Evolutionary conservation across 2,329 filamentous ascomycete species (phyloP), one percentile per base, ranked within the genome.

Genomic region (Trichoderma polysporum): DNA sequence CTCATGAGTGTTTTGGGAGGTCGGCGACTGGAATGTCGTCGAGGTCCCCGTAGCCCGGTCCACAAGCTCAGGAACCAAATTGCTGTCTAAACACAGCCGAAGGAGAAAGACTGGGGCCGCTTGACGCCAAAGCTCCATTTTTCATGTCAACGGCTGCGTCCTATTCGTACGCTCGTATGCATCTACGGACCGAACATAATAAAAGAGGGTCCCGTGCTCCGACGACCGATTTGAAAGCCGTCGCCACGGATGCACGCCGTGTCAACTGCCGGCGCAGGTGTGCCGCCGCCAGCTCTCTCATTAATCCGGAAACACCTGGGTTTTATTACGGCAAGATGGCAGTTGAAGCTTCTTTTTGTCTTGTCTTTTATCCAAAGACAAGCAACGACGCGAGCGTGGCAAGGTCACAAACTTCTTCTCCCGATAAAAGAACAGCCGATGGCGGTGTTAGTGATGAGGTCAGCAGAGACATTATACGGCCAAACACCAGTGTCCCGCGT

Each of bases 11-110:
- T 39, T 60, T 50, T 63, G 60, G 35, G 60, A 53, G 49, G 60
- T 63, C 60, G 60, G 47, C 60, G 60, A 63, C 49, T 22, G 52
- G 60, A 49, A 63, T 53, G 60, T 63, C 60, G 49, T 54, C 60
- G 49, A 63, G 60, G 60, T 63, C 60, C 47, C 60, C 60, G 59
- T 63, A 63, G 60, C 35, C 60, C 6, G 47, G 27, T 19, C 58
- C 60, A 63, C 60, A 41, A 53, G 49, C 60, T 54, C 49, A 63
- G 60, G 60, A 63, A 63, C 57, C 60, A 29, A 41, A 53, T 50
- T 61, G 13, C 60, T 54, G n/a, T 63, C 49, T 19, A 41, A 41
- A 53, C 39, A 39, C 49, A 45, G 47, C 35, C 25, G 35, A 54
- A 63, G 49, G 49, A 19, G 35, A 19, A 54, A 54, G 15, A 63